These are phyloP conservation scores for Jatropha curcas DNA, from an alignment of 345 rosid species.

Conservation along the genomic window DNA sequence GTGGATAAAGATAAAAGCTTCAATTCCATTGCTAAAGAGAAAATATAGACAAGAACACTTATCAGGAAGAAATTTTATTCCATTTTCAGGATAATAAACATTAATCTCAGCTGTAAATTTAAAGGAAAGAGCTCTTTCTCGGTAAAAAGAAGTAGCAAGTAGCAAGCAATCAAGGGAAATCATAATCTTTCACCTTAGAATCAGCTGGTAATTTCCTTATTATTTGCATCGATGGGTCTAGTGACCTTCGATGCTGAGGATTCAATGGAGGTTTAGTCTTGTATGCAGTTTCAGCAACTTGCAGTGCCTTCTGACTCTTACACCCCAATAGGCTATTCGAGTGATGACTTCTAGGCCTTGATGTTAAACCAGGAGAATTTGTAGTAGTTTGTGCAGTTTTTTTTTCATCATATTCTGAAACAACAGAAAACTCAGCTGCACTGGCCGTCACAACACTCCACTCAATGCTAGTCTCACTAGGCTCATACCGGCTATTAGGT, in stretches of 20 bases:
- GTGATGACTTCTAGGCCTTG: slow-evolving; percentile 16
- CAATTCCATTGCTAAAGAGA: background rate
- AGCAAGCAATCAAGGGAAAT: slow-evolving; percentile 23
- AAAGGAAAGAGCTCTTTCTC: background rate
- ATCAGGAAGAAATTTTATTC: background rate
- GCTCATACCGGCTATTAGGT: slow-evolving; percentile 34
- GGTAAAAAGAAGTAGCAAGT: background rate
- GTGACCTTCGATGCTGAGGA: slow-evolving; percentile 28
- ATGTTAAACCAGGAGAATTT: slow-evolving; percentile 2
- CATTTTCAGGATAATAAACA: background rate
- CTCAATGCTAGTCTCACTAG: slow-evolving; percentile 57
- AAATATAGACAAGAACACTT: background rate
- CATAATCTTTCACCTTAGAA: slow-evolving; percentile 27
- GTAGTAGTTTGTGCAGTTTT: slow-evolving; percentile 4
- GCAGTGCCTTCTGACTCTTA: slow-evolving; percentile 48
- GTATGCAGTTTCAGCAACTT: slow-evolving; percentile 46
- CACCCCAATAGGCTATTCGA: slow-evolving; percentile 42
- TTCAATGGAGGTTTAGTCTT: slow-evolving; percentile 31
- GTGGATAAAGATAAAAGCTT: slow-evolving; percentile 8
- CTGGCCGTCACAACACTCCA: slow-evolving; percentile 71
- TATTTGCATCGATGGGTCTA: slow-evolving; percentile 19
- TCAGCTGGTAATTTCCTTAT: slow-evolving; percentile 26
- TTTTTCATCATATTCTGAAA: slow-evolving; percentile 37
- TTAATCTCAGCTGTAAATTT: background rate
- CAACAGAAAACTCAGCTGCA: slow-evolving; percentile 48